Evolutionary conservation across 768 basidiomycete genomes (phyloP), one percentile per base, ranked within the genome.

Genomic region (Bullera alba): DNA sequence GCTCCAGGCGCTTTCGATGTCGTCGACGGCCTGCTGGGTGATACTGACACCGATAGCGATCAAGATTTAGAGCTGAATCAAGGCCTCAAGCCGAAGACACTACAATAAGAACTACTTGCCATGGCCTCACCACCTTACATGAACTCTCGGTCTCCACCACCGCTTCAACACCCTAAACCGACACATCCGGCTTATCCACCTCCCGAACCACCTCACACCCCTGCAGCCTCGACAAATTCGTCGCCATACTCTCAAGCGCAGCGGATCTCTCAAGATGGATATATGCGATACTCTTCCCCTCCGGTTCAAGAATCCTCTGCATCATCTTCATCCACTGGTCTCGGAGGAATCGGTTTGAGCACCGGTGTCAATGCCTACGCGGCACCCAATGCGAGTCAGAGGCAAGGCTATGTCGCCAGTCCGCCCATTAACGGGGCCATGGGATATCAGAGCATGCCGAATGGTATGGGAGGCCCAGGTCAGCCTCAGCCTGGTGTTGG

Each of bases 141-240:
- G 42, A 60, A 51, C 7, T 67, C 68, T 6, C 50, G 69, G 23
- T 72, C 70, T 2, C 70, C 70, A n/a, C 70, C 70, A 5, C 70
- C 70, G 4, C 56, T 72, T 1, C 65, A 70, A 48, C 70, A 72
- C 41, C 70, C 70, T 12, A 70, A 70, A 45, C 70, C 70, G 2
- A 70, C 70, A 1, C 70, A 72, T 56, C 67, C 67, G 22, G 67
- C 70, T 14, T 64, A 70, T 37, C 70, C 68, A 34, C 70, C 70
- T 21, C 70, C 70, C 3, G 70, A 72, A 56, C 69, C 63, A 19
- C 67, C 70, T 15, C 55, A 58, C 2, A 70, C 65, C 8, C 64
- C 70, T 12, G 63, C 50, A 4, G 54, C 46, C 26, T 63, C 62
- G 4, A 61, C 60, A 12, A 58, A 70, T 38, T 69, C 69, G 6